phyloP scores from a whole-genome alignment of 441 rosid genomes.

The Pelargonium citronellum region DNA sequence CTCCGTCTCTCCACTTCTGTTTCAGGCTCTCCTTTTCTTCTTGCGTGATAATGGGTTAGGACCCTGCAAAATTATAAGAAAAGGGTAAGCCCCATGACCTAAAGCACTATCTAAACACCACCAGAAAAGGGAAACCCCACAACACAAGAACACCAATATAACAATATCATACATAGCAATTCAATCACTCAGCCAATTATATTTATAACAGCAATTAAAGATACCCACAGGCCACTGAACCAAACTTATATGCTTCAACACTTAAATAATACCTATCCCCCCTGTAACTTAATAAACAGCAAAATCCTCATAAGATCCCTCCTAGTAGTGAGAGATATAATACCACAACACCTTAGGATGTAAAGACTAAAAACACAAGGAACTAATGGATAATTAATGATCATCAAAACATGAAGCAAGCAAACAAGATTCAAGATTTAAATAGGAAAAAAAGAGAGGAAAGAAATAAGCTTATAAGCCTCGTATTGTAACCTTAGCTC shows the following conservation, averaged over 20 bases:
- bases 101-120: background rate
- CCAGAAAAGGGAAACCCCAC: background rate
- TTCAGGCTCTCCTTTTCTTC: constrained; percentile 52
- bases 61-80: constrained; percentile 41
- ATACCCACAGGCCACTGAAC: too few species aligned
- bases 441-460: background rate
- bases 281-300: too few species aligned
- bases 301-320: too few species aligned
- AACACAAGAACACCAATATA: background rate
- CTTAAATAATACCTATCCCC: too few species aligned
- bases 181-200: too few species aligned
- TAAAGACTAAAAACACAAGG: too few species aligned
- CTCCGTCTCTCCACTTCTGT: constrained; percentile 24
- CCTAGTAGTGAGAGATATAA: too few species aligned
- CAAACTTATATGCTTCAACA: too few species aligned
- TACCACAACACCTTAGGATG: too few species aligned
- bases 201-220: too few species aligned
- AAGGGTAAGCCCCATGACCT: constrained; percentile 5
- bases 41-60: constrained; percentile 78
- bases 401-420: background rate
- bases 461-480: background rate
- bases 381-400: too few species aligned
- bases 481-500: constrained; percentile 50
- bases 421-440: background rate
- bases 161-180: too few species aligned